Conservation (phyloP, 495 filamentous ascomycete species). For the Penicillium flavigenum region DNA sequence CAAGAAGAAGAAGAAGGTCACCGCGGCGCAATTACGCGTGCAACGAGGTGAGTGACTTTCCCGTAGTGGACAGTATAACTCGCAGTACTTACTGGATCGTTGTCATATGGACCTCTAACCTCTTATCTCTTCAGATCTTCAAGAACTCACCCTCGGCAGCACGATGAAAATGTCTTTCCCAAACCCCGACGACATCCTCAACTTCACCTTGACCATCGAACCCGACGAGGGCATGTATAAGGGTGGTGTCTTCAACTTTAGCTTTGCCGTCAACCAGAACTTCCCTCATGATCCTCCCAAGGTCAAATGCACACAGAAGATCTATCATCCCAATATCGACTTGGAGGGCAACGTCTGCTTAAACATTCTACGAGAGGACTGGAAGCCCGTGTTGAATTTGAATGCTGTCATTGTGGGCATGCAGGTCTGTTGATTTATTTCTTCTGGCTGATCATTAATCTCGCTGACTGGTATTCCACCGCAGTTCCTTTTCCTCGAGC, state of each 20-base stretch:
- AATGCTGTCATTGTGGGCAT: slow-evolving; percentile 96
- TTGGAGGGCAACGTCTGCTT: slow-evolving; percentile 96
- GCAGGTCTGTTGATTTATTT: slow-evolving; percentile 55
- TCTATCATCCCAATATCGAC: slow-evolving; percentile 99
- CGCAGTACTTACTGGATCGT: neutral
- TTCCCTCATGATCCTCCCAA: slow-evolving; percentile 98
- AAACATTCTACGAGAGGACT: slow-evolving; percentile 96
- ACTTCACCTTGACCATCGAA: slow-evolving; percentile 89
- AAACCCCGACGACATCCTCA: slow-evolving; percentile 93
- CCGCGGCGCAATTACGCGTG: slow-evolving; percentile 89
- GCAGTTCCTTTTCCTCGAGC: slow-evolving; percentile 95
- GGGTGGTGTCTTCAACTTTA: slow-evolving; percentile 84
- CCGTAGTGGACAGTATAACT: neutral
- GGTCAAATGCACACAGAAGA: slow-evolving; percentile 96
- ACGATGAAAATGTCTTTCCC: slow-evolving; percentile 95
- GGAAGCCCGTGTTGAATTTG: slow-evolving; percentile 96
- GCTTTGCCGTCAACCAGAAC: slow-evolving; percentile 86
- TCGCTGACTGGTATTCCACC: slow-evolving; percentile 4
- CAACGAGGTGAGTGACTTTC: slow-evolving; percentile 71
- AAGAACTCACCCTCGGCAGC: slow-evolving; percentile 81
- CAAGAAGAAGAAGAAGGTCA: slow-evolving; percentile 96
- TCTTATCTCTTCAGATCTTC: slow-evolving; percentile 63
- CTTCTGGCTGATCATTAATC: neutral
- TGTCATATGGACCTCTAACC: neutral
- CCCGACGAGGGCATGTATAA: slow-evolving; percentile 99